Evolutionary conservation across 345 rosid genomes (phyloP), one percentile per base, ranked within the genome.

Genomic region (Brassica juncea): DNA sequence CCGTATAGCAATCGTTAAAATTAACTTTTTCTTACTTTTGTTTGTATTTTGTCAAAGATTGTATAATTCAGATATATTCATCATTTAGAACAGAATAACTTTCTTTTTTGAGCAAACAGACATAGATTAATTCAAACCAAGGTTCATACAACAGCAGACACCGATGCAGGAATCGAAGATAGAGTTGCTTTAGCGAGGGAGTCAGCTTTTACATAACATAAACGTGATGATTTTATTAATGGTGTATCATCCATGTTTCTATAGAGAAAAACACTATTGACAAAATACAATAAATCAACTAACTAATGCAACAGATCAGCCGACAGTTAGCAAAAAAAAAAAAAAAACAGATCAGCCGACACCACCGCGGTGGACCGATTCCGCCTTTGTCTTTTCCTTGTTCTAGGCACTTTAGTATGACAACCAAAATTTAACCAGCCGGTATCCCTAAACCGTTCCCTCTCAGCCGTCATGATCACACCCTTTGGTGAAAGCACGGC

Each of bases 391-490:
- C 75, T 84, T 19, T 86, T 80, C 0, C 81, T 28, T 34, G 80
- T 3, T 54, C 66, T 69, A 19, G 61, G 58, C 32, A 69, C 70
- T 31, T 66, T 72, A 52, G 83, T 27, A 28, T 60, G 74, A 70
- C 90, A 88, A 59, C 92, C 94, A 0, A 89, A 92, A 78, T 85
- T 94, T 72, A 91, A 82, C 75, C 95, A 81, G 4, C 97, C 97
- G 0, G 89, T 88, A 71, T 89, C 85, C 16, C 66, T 87, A 70
- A 89, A 94, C 62, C 92, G 80, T 11, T 76, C 70, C 66, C 75
- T 87, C 76, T 91, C 97, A 0, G 72, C 14, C 0, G 84, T 78
- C 71, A 73, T 77, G 4, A 90, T 77, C 21, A 86, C 92, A 23
- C 97, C 93, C 69, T 94, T 98, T 0, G 99, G 96, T 0, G 81